Conservation (phyloP, 2,329 filamentous ascomycete species). For the Phyllosticta ampelicida region DNA sequence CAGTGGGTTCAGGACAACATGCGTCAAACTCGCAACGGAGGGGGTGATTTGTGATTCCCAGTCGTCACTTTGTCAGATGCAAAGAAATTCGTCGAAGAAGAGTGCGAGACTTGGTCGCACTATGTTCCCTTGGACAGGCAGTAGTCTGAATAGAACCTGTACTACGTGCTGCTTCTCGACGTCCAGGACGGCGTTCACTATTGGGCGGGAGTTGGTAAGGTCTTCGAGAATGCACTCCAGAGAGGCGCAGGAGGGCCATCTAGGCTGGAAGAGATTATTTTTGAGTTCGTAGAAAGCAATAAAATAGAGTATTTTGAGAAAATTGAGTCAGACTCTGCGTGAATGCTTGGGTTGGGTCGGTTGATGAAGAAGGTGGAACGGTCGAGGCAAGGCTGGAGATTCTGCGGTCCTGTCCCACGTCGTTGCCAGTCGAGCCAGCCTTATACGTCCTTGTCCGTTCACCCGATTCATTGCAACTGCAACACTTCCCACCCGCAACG, state of each 20-base stretch:
- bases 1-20: not conserved
- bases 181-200: conserved; percentile 15
- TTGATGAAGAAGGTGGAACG: no score
- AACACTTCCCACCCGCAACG: no score
- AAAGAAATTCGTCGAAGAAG: conserved; percentile 22
- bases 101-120: conserved; percentile 25
- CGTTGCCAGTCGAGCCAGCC: no score
- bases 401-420: no score
- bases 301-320: not conserved
- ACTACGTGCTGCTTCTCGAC: conserved; percentile 23
- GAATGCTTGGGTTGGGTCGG: no score
- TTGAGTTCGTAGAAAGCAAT: no score
- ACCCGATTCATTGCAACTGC: no score
- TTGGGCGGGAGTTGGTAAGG: conserved; percentile 25
- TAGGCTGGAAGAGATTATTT: conserved; percentile 20
- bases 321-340: not conserved
- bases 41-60: conserved; percentile 10
- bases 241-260: not conserved
- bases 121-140: conserved; percentile 25
- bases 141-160: conserved; percentile 25
- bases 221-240: conserved; percentile 22
- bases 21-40: conserved; percentile 2
- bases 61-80: conserved; percentile 28
- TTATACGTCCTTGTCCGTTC: no score
- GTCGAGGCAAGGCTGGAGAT: no score